Evolutionary conservation across 345 rosid genomes (phyloP).

Genomic region (Heritiera fomes): DNA sequence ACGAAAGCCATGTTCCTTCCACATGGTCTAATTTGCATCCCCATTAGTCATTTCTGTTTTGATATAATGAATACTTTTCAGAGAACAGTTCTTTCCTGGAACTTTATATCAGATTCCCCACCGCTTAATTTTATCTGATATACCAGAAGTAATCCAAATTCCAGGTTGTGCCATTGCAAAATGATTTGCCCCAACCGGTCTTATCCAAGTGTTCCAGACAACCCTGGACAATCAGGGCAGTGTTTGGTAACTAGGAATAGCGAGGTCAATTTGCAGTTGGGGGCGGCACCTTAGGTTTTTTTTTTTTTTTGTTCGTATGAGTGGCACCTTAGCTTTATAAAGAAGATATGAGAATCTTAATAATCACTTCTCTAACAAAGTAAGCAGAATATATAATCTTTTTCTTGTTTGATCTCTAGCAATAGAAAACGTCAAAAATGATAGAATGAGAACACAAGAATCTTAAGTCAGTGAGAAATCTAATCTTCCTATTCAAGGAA

Average conservation of each 20-base stretch:
- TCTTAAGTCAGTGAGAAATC: slow-evolving; percentile 12
- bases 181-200: background rate
- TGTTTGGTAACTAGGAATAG: background rate
- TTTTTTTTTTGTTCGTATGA: too few species aligned
- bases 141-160: background rate
- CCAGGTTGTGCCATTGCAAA: background rate
- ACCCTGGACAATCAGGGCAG: background rate
- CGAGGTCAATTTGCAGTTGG: background rate
- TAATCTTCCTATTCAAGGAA: slow-evolving; percentile 25
- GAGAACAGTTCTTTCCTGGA: background rate
- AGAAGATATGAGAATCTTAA: slow-evolving; percentile 12
- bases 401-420: background rate
- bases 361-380: background rate
- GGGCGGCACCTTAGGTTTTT: slow-evolving; percentile 2
- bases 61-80: background rate
- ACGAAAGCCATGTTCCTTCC: background rate
- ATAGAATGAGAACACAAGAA: background rate
- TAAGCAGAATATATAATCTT: background rate
- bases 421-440: background rate
- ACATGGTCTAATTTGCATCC: background rate
- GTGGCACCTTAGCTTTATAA: background rate
- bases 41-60: background rate
- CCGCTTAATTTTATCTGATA: background rate
- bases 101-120: background rate
- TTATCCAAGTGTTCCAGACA: slow-evolving; percentile 7